Evolutionary conservation across 805 yeast genomes (phyloP), one percentile per base, ranked within the genome.

Genomic region (Candida adriatica): DNA sequence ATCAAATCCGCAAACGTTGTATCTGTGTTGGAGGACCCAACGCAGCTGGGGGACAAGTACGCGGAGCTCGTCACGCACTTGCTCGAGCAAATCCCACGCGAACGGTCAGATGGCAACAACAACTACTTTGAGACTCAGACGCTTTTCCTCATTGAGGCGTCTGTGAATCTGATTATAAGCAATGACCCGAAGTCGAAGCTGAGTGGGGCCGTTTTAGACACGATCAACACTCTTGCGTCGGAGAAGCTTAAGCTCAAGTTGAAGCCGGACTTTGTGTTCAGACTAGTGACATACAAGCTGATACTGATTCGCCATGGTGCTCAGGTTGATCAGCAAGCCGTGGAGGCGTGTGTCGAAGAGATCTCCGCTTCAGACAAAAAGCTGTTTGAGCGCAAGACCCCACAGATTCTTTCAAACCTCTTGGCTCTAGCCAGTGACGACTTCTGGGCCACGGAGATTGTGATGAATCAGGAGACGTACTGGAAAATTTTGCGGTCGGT

Each of bases 1-100:
- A 67, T 90, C 31, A 73, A 73, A 31, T 74, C 90, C 1, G 75
- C 92, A 40, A 70, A 72, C 30, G 59, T 87, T 5, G 55, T 68
- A 4, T 62, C 64, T 2, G 60, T 86, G 1, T 68, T 86, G 38
- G 69, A 67, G 29, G 65, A 65, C 14, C 64, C 77, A 33, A 51
- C 42, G 6, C 24, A 15, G 5, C 18, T 30, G 8, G 29, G 15
- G 8, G 43, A 24, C 6, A 13, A 24, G n/a, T 30, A 27, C 6
- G 11, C 18, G 8, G 29, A 38, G 8, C 24, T 45, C 24, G 63
- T 61, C 14, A 50, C 53, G 37, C 49, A 54, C 14, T 48, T 65
- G 16, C 46, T 63, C 31, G 51, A 47, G 8, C 48, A 46, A 7
- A 39, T 70, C 8, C 67, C 69, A 30, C 24, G 35, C n/a, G 50